Evolutionary conservation across 495 filamentous ascomycete species (phyloP), one percentile per base, ranked within the genome.

Genomic region (Aspergillus bertholletiae): DNA sequence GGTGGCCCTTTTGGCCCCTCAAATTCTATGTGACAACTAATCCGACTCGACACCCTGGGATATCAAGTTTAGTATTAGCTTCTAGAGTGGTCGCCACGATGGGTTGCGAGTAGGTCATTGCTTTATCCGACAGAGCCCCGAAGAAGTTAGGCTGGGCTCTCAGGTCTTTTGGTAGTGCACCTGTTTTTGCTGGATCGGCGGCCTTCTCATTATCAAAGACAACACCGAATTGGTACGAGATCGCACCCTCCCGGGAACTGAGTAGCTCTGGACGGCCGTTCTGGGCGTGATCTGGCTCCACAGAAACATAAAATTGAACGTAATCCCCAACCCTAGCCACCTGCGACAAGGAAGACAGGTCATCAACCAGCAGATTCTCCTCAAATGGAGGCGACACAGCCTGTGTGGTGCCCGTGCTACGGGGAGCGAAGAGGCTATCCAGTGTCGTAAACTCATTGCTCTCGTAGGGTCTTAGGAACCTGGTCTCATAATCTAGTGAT

Each of bases 401-500:
- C 28, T 50, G 30, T 15, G 49, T 39, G 8, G 53, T 41, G 47
- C 55, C 32, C 21, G 58, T 41, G 12, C 32, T 46, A 18, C 17
- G 41, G 1, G 58, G 46, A 37, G 61, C 54, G 20, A 74, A 68
- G 18, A 73, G 9, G 30, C 57, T 39, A 32, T 63, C 57, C 7
- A 70, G 48, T 26, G 46, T 18, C 11, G 53, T 34, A 12, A 67
- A 54, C 3, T 53, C 52, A n/a, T 58, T 30, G 11, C 23, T 44
- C 17, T 49, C 41, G 43, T 44, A 15, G 39, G 53, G 51, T 23
- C 59, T 62, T 15, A 54, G 41, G 44, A 75, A 77, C 18, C 61
- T 72, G 15, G 74, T 76, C 58, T 90, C 81, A 18, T 90, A 89
- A 63, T 95, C 90, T 0, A 96, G 74, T 7, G 90, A 91, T 6